A percentile compares a stretch with the other conserved stretches of the same genome.
Conservation (phyloP, 1,284 basidiomycete species). For the Ceratobasidium sp. region DNA sequence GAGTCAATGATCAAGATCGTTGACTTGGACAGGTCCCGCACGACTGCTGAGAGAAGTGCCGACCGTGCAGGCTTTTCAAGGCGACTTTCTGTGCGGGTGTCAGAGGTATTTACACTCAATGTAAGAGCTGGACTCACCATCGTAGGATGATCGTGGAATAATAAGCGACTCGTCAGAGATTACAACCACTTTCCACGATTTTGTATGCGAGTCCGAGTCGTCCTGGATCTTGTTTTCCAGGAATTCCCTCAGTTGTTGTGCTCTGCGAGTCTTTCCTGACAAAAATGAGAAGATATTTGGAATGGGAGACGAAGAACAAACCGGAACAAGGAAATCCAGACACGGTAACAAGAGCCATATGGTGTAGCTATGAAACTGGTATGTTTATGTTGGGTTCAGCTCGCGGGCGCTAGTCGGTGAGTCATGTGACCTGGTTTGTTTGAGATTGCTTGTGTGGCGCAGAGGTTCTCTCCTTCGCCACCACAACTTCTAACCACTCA, state of each 20-base stretch:
- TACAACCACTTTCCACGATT: conserved; percentile 69
- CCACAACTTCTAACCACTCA: neutral
- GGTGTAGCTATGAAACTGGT: too few species aligned
- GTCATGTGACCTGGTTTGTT: conserved; percentile 4
- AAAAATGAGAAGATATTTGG: conserved; percentile 54
- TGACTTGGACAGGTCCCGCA: conserved; percentile 77
- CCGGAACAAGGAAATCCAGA: conserved; percentile 79
- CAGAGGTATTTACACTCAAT: neutral
- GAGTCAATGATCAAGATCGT: conserved; percentile 91
- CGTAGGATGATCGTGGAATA: conserved; percentile 76
- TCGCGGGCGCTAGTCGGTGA: too few species aligned
- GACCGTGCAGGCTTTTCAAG: conserved; percentile 92
- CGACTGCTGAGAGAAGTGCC: conserved; percentile 87
- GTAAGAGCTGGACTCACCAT: conserved; percentile 67
- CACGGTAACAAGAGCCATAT: conserved; percentile 94
- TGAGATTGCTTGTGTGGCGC: conserved; percentile 10
- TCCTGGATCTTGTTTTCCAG: conserved; percentile 69
- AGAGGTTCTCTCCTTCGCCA: neutral
- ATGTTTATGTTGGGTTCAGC: too few species aligned
- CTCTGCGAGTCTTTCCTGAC: conserved; percentile 87
- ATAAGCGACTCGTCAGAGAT: conserved; percentile 84
- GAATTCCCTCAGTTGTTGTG: conserved; percentile 72
- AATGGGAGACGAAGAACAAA: neutral
- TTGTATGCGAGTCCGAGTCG: conserved; percentile 64
- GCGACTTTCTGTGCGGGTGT: conserved; percentile 70